Evolutionary conservation across 768 basidiomycete species (phyloP).

Genomic region (Kwoniella bestiolae): DNA sequence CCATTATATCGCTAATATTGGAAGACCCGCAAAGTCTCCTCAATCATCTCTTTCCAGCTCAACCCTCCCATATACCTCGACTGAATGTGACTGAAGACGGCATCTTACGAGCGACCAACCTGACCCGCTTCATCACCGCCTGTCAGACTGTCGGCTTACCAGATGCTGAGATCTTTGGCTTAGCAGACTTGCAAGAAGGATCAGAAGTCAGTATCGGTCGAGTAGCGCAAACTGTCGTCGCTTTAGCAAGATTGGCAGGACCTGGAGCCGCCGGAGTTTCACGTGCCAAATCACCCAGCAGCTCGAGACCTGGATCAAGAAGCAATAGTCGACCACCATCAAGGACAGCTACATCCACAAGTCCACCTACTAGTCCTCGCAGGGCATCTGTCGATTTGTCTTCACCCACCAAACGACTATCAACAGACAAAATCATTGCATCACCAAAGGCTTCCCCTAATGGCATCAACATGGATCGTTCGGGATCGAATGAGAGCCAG

Average conservation of each 20-base stretch:
- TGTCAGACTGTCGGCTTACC: constrained; percentile 66
- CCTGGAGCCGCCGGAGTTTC: background rate
- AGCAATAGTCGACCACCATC: constrained; percentile 26
- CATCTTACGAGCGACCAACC: constrained; percentile 35
- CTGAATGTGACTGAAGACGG: constrained; percentile 57
- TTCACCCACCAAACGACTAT: background rate
- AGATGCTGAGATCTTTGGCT: constrained; percentile 69
- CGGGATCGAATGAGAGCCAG: constrained; percentile 8
- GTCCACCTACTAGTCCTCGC: constrained; percentile 12
- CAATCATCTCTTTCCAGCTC: constrained; percentile 42
- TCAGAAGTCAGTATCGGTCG: constrained; percentile 69
- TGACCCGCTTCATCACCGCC: constrained; percentile 71
- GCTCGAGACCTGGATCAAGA: constrained; percentile 10
- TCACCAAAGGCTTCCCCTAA: background rate
- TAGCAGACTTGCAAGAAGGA: constrained; percentile 67
- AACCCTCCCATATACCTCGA: constrained; percentile 39
- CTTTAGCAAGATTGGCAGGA: constrained; percentile 69
- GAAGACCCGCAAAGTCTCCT: constrained; percentile 30
- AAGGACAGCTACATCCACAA: background rate
- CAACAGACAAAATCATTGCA: background rate
- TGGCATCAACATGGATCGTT: constrained; percentile 14
- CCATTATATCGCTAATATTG: background rate
- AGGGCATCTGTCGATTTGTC: background rate
- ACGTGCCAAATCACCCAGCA: constrained; percentile 1
- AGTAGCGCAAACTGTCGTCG: constrained; percentile 74